Evolutionary conservation across 345 rosid genomes (phyloP).

Genomic region (Conringia planisiliqua): DNA sequence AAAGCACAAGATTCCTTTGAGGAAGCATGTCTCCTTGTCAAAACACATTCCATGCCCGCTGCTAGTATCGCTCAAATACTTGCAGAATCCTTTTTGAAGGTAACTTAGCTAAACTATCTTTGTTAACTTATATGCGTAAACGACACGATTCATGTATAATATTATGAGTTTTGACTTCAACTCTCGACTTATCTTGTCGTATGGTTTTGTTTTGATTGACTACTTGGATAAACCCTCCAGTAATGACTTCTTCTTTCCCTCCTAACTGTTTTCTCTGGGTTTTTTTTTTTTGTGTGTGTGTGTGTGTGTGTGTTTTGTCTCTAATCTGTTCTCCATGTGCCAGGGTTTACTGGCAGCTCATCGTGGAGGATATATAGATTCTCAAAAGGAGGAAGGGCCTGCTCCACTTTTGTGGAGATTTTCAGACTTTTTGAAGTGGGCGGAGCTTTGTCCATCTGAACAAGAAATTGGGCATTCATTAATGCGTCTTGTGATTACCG

Average conservation of each 20-base stretch:
- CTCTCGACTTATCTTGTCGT: not conserved
- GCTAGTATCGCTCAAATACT: conserved; percentile 90
- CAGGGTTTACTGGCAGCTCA: conserved; percentile 98
- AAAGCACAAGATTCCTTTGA: conserved; percentile 98
- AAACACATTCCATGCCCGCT: conserved; percentile 81
- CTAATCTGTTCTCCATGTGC: conserved; percentile 23
- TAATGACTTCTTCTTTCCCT: not conserved
- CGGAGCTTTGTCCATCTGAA: conserved; percentile 97
- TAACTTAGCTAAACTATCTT: conserved; percentile 22
- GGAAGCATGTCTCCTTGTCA: conserved; percentile 81
- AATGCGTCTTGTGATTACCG: conserved; percentile 98
- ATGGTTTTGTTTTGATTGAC: conserved; percentile 13
- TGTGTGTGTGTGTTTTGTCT: not conserved
- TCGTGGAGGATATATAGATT: conserved; percentile 96
- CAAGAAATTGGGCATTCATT: conserved; percentile 96
- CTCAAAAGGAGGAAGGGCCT: conserved; percentile 96
- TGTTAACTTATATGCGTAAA: conserved; percentile 5
- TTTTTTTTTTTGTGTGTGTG: not conserved
- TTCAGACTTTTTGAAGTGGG: conserved; percentile 96
- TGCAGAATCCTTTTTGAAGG: conserved; percentile 96
- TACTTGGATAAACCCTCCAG: not conserved
- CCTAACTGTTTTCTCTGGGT: not conserved
- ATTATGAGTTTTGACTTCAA: not conserved
- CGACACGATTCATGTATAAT: not conserved
- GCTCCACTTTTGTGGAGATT: conserved; percentile 97